Percentiles rank a stretch among this genome's conserved stretches.
Evolutionary conservation across 768 basidiomycete species (phyloP).

Genomic region (Podaxis rugospora): DNA sequence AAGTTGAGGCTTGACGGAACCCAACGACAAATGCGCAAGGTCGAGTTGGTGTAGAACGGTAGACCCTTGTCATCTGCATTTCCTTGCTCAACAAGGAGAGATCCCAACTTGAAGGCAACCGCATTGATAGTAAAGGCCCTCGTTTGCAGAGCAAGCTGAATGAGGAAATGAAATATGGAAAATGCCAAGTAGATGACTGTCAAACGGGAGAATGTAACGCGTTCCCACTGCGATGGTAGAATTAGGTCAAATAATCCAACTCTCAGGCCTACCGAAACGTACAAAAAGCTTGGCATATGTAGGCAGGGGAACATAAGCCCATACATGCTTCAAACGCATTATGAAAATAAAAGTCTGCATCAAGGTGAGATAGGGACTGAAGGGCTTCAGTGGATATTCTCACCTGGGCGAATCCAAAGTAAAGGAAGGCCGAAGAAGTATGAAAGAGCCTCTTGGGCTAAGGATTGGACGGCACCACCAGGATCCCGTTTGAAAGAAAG

Average conservation of each 20-base stretch:
- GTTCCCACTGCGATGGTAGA: conserved; percentile 48
- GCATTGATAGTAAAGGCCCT: conserved; percentile 64
- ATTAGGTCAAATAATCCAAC: neutral
- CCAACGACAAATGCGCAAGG: conserved; percentile 54
- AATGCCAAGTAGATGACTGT: conserved; percentile 65
- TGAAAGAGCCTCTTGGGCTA: conserved; percentile 3
- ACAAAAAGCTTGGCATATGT: conserved; percentile 39
- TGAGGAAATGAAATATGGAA: conserved; percentile 57
- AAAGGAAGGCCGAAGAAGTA: neutral
- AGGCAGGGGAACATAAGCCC: conserved; percentile 28
- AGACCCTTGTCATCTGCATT: conserved; percentile 44
- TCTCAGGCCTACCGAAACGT: conserved; percentile 17
- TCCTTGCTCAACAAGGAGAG: conserved; percentile 44
- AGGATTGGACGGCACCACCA: neutral
- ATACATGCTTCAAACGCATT: conserved; percentile 25
- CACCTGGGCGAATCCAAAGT: neutral
- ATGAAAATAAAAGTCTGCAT: neutral
- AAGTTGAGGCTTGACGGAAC: conserved; percentile 41
- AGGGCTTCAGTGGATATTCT: neutral
- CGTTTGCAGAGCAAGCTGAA: conserved; percentile 68
- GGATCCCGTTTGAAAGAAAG: conserved; percentile 3
- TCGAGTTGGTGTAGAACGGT: conserved; percentile 42
- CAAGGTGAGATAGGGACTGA: neutral
- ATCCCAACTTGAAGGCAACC: conserved; percentile 49
- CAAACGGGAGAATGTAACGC: conserved; percentile 63